A percentile compares a stretch with the other conserved stretches of the same genome.
Evolutionary conservation across 495 filamentous ascomycete genomes (phyloP).

Genomic region (Daldinia grandis): DNA sequence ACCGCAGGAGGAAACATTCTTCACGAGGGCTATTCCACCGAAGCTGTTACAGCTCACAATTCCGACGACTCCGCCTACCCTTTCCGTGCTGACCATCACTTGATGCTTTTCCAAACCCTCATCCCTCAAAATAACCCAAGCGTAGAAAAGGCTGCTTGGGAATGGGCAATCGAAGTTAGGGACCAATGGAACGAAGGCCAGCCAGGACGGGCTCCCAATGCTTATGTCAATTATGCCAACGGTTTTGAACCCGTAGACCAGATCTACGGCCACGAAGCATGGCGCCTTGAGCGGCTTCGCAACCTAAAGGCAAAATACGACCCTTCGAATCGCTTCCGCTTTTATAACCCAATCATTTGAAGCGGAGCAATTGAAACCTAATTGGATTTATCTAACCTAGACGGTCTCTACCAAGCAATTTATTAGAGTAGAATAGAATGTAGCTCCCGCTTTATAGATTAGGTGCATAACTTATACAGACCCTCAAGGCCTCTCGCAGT

Average conservation of each 20-base stretch:
- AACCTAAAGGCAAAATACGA: neutral
- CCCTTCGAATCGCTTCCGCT: neutral
- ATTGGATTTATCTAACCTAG: neutral
- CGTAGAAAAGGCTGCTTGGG: neutral
- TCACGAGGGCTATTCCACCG: neutral
- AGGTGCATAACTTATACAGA: neutral
- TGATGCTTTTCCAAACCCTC: neutral
- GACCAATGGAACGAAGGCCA: neutral
- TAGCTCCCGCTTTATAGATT: neutral
- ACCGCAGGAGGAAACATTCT: neutral
- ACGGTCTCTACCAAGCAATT: neutral
- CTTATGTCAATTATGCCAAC: conserved; percentile 1
- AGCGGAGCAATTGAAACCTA: neutral
- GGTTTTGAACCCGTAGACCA: neutral
- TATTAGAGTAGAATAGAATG: neutral
- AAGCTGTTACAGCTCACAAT: neutral
- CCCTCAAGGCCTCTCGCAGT: neutral
- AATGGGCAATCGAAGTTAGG: neutral
- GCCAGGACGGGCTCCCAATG: neutral
- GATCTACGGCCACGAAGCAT: neutral
- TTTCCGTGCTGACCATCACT: neutral
- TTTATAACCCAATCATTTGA: neutral
- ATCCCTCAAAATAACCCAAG: neutral
- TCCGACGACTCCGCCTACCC: neutral
- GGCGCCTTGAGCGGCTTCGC: neutral